Conservation (phyloP, 2,329 filamentous ascomycete genomes). For the Sporothrix inflata region DNA sequence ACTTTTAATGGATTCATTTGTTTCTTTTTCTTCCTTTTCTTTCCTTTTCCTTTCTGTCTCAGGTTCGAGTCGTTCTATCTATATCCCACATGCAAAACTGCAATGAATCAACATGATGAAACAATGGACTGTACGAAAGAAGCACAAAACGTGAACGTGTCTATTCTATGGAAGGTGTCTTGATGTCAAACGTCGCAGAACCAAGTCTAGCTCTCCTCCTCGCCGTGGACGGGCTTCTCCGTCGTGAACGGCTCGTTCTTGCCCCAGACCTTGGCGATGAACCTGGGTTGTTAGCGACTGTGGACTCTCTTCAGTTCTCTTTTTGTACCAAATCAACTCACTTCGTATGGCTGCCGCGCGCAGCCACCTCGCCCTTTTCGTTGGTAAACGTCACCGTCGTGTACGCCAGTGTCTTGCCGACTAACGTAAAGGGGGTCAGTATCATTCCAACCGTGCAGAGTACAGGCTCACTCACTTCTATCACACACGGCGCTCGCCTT, state of each 20-base stretch:
- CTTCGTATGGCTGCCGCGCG: conserved; percentile 69
- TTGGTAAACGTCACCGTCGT: conserved; percentile 64
- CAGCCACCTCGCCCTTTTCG: conserved; percentile 60
- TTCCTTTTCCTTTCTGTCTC: background rate
- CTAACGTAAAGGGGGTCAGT: conserved; percentile 44
- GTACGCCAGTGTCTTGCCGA: conserved; percentile 66
- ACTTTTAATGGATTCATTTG: too few relatives aligned
- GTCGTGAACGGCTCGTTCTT: conserved; percentile 33
- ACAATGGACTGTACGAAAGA: background rate
- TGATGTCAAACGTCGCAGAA: too few relatives aligned
- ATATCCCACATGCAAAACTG: background rate
- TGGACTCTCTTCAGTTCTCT: conserved; percentile 2
- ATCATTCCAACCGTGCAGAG: too few relatives aligned
- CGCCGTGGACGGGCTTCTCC: conserved; percentile 30
- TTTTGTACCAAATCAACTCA: too few relatives aligned
- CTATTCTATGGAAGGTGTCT: background rate
- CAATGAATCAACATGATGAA: background rate
- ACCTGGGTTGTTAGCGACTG: conserved; percentile 28
- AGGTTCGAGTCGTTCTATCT: background rate
- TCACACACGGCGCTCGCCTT: conserved; percentile 62
- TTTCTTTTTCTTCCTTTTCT: background rate
- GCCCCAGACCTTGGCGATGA: conserved; percentile 38
- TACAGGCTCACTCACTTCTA: conserved; percentile 52
- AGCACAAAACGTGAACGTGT: background rate
- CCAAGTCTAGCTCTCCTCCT: conserved; percentile 29